Evolutionary conservation across 805 yeast species (phyloP).

Genomic region (Starmerella bombi): DNA sequence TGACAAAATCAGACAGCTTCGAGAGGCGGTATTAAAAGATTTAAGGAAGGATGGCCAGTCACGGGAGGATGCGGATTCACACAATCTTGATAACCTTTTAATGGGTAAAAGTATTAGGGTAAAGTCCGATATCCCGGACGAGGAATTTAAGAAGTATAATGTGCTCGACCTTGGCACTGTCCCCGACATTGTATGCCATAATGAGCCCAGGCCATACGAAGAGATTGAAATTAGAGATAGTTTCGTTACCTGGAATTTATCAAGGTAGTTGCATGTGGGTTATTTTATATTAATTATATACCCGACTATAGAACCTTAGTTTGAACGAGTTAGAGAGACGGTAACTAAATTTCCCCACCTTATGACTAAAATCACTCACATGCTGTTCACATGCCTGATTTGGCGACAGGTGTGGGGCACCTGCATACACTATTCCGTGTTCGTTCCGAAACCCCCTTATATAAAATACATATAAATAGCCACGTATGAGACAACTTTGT

Average conservation of each 20-base stretch:
- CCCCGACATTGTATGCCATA: conserved; percentile 3
- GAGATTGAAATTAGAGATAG: conserved; percentile 17
- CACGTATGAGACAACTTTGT: no score
- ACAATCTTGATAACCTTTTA: conserved; percentile 8
- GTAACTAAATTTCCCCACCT: no score
- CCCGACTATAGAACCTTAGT: no score
- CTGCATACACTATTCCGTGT: no score
- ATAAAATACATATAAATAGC: no score
- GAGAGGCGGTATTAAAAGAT: conserved; percentile 7
- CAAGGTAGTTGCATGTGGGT: no score
- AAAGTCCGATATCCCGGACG: background rate
- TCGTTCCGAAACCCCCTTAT: no score
- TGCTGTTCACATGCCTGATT: no score
- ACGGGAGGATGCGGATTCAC: conserved; percentile 4
- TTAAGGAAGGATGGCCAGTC: conserved; percentile 3
- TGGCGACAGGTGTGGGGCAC: no score
- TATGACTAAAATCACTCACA: no score
- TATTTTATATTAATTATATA: no score
- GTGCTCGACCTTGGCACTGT: conserved; percentile 1
- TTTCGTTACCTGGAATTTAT: conserved; percentile 9
- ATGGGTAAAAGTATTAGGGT: conserved; percentile 6
- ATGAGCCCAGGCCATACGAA: conserved; percentile 14
- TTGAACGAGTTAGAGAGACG: no score
- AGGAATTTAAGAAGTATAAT: conserved; percentile 4
- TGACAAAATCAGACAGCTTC: conserved; percentile 10